These are phyloP conservation scores for Cinnamomum micranthum DNA, from an alignment of 164 flowering plant species.

Conservation along the genomic window DNA sequence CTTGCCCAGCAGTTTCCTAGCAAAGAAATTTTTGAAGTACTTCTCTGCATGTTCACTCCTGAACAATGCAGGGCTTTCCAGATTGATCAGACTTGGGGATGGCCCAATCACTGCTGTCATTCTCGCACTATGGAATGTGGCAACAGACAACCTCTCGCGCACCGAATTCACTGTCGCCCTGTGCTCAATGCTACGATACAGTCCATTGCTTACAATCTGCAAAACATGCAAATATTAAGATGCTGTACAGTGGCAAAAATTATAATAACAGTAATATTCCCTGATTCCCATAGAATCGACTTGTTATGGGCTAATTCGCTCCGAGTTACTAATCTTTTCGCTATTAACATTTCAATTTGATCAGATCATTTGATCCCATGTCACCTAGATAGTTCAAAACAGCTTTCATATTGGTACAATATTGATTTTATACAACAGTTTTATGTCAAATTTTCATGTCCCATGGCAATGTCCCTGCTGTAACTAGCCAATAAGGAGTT, in stretches of 20 bases:
- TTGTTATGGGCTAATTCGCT: too few relatives aligned
- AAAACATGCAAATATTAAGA: neutral
- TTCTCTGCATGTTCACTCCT: conserved; percentile 1
- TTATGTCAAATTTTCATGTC: neutral
- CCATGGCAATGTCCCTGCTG: neutral
- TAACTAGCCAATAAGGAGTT: neutral
- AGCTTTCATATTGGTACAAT: too few relatives aligned
- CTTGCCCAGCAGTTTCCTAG: conserved; percentile 23
- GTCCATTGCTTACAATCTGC: conserved; percentile 32
- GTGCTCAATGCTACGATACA: conserved; percentile 32
- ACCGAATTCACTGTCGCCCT: conserved; percentile 22
- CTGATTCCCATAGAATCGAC: too few relatives aligned
- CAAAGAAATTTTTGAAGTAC: conserved; percentile 18
- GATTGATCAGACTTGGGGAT: conserved; percentile 19
- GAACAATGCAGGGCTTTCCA: conserved; percentile 20
- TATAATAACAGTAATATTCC: too few relatives aligned
- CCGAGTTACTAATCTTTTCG: too few relatives aligned
- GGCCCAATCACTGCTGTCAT: conserved; percentile 26
- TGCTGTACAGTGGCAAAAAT: neutral
- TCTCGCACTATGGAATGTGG: conserved; percentile 14
- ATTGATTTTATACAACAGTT: too few relatives aligned
- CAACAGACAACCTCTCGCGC: conserved; percentile 31
- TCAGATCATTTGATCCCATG: too few relatives aligned
- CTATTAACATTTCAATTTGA: too few relatives aligned
- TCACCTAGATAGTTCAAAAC: too few relatives aligned